Conservation (phyloP, 2,329 filamentous ascomycete genomes). For the Emmonsiellopsis sp. region DNA sequence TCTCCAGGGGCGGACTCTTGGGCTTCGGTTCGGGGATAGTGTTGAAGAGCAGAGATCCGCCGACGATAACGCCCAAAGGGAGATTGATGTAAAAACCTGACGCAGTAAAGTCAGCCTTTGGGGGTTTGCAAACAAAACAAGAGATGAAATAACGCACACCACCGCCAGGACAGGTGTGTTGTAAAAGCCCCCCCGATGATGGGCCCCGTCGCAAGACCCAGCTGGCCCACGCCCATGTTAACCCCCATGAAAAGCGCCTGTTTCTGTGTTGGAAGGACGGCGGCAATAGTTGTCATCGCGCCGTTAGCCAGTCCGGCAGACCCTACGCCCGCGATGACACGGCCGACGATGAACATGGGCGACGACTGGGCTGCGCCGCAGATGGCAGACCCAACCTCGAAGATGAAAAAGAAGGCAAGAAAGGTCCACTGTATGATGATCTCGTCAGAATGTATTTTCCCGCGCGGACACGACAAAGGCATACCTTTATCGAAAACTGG, state of each 20-base stretch:
- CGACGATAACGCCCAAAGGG: conserved; percentile 22
- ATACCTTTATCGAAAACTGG: conserved; percentile 15
- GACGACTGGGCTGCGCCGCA: conserved; percentile 17
- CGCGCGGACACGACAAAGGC: not conserved
- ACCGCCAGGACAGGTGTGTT: conserved; percentile 29
- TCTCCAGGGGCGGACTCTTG: conserved; percentile 11
- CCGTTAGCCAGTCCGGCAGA: conserved; percentile 17
- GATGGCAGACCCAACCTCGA: conserved; percentile 20
- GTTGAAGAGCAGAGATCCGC: conserved; percentile 17
- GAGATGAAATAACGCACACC: conserved; percentile 22
- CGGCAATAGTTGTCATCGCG: conserved; percentile 14
- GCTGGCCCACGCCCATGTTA: conserved; percentile 15
- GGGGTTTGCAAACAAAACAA: not conserved
- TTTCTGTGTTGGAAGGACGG: conserved; percentile 11
- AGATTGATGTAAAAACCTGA: conserved; percentile 31
- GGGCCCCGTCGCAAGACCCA: conserved; percentile 30
- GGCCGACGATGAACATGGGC: conserved; percentile 20
- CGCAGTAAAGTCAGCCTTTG: not conserved
- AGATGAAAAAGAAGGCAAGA: conserved; percentile 21
- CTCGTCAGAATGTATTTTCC: conserved; percentile 1
- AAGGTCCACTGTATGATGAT: conserved; percentile 19
- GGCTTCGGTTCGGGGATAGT: conserved; percentile 18
- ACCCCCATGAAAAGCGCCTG: conserved; percentile 13
- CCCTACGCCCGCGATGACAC: conserved; percentile 16
- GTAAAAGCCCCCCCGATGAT: conserved; percentile 36